These are phyloP conservation scores for Hirschioporus abietinus DNA, from an alignment of 768 basidiomycete genomes.

Conservation along the genomic window DNA sequence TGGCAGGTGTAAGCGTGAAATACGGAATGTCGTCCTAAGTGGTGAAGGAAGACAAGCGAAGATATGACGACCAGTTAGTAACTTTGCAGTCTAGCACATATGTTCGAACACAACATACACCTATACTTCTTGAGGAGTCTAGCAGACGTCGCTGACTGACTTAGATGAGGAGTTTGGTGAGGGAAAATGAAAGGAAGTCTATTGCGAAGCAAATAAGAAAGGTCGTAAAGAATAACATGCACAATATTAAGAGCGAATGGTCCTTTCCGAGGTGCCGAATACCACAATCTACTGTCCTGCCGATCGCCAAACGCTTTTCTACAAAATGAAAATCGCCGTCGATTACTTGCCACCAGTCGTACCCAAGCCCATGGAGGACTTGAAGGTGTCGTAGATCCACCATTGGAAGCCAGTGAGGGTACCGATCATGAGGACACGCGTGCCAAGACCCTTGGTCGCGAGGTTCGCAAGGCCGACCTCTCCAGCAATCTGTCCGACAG, in stretches of 20 bases:
- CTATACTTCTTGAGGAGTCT: no score
- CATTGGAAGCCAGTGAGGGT: slow-evolving; percentile 75
- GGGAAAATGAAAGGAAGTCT: background rate
- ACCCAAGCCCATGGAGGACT: slow-evolving; percentile 76
- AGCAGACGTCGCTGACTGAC: no score
- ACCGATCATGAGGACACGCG: slow-evolving; percentile 84
- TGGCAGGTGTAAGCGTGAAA: no score
- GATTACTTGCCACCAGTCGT: slow-evolving; percentile 84
- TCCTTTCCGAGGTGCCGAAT: background rate
- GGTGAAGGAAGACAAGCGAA: no score
- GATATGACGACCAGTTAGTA: no score
- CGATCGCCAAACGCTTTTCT: background rate
- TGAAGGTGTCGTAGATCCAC: slow-evolving; percentile 93
- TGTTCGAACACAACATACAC: no score
- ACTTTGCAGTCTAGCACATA: no score
- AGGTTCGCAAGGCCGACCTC: slow-evolving; percentile 64
- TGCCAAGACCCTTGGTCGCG: slow-evolving; percentile 82
- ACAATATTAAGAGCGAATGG: background rate
- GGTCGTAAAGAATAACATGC: background rate
- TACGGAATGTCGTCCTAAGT: no score
- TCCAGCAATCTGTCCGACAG: slow-evolving; percentile 58
- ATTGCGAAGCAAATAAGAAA: background rate
- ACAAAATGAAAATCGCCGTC: background rate
- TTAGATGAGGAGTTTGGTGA: no score
- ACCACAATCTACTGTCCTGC: background rate